Conservation (phyloP, 78 protist species). For the Monosiga brevicollis region DNA sequence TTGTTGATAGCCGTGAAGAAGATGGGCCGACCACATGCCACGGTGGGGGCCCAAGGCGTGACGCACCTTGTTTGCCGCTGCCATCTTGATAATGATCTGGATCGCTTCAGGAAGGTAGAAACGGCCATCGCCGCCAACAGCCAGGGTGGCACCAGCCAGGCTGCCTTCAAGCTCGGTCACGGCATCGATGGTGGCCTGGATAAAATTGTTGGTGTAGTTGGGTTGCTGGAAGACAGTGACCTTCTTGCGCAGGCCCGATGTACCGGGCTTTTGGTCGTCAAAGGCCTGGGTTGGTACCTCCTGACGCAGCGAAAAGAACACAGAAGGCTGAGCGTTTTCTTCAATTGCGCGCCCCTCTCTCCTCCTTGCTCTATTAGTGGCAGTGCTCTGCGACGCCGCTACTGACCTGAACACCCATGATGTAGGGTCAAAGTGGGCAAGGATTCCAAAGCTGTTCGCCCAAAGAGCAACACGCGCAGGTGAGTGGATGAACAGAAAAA, state of each 20-base stretch:
- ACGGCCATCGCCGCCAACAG: conserved; percentile 94
- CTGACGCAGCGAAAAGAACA: no score
- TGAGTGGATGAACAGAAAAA: no score
- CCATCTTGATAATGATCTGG: conserved; percentile 76
- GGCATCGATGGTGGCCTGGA: conserved; percentile 62
- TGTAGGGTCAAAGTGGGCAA: no score
- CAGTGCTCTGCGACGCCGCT: no score
- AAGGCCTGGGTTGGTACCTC: background rate
- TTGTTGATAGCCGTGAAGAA: background rate
- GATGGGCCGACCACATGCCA: background rate
- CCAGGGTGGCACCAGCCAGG: no score
- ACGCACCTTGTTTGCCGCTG: conserved; percentile 78
- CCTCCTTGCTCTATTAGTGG: no score
- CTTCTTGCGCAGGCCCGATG: conserved; percentile 65
- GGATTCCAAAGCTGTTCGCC: no score
- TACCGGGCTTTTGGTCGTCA: conserved; percentile 9
- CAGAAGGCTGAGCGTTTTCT: no score
- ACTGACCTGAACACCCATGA: no score
- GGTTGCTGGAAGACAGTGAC: conserved; percentile 43
- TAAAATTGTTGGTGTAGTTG: conserved; percentile 80
- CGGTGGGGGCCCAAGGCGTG: background rate
- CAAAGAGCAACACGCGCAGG: no score
- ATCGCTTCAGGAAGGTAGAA: conserved; percentile 60
- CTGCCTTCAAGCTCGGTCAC: background rate
- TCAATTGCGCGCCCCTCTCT: no score